Base-by-base conservation (phyloP, 768 basidiomycete genomes). In the Lentinula boryana region DNA sequence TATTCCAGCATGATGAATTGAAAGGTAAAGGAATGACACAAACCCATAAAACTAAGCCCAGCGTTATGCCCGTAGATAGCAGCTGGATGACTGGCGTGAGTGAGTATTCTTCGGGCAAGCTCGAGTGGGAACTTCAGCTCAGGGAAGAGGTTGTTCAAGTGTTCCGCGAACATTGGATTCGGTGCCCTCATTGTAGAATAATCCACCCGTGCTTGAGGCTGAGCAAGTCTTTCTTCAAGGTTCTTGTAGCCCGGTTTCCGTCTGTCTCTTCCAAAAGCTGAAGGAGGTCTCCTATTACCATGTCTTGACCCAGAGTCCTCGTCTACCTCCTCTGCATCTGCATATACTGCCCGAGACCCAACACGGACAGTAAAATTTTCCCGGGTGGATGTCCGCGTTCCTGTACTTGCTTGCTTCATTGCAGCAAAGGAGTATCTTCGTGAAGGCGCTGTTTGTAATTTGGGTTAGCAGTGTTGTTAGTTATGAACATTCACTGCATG, bases 21-120 rank as follows among this genome's bases (percentile, higher is more conserved):
- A 50, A 15, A 49, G 13, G 23, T 13, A 32, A 21, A 5, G 41
- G 16, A 33, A 52, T 6, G 21, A 55, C 8, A 73, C 84, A 60
- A 65, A 89, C 91, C 92, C 32, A 91, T 78, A 67, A 93, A 94
- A 44, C 81, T 76, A 49, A 89, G 73, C 9, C 84, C 84, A 50
- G 80, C 84, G 66, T 93, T 93, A 69, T 92, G 89, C 2, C 91
- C 89, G 49, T 80, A 67, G 56, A 79, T 71, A 32, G 89, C 87
- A 58, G 82, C 76, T 51, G 77, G 81, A 72, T 91, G 91, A 72
- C 89, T 91, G 6, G 79, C 78, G 68, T 94, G 92, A 2, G 92
- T 94, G 64, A 93, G 75, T 63, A 91, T 79, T 61, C 91, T 84
- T 64, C 79, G 78, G 7, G 89, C 87, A 50, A 92, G 76, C 64